Evolutionary conservation across 2,329 filamentous ascomycete species (phyloP).

Genomic region (Trichoderma koningiopsis): DNA sequence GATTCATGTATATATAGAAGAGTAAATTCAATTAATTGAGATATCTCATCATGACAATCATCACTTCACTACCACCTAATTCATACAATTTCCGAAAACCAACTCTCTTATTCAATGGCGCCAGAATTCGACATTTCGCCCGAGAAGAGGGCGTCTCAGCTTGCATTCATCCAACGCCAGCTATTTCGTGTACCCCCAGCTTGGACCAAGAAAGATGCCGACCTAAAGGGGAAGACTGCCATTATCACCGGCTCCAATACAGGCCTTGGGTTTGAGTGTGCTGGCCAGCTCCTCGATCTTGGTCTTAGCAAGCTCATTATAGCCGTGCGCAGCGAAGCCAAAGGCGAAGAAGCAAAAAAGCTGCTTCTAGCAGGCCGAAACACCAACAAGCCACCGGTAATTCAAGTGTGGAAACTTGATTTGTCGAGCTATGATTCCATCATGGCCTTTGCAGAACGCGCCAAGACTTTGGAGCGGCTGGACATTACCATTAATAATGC

Average conservation of each 20-base stretch:
- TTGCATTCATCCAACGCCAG: conserved; percentile 2
- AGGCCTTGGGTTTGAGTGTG: conserved; percentile 8
- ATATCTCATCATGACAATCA: neutral
- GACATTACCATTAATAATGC: conserved; percentile 8
- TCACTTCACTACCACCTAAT: neutral
- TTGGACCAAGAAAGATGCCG: conserved; percentile 5
- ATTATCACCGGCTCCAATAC: conserved; percentile 15
- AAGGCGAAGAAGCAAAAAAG: neutral
- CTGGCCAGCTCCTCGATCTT: conserved; percentile 3
- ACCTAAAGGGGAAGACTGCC: conserved; percentile 8
- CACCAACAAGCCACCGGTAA: neutral
- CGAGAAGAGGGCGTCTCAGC: neutral
- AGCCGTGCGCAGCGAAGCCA: conserved; percentile 11
- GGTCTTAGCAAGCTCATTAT: conserved; percentile 6
- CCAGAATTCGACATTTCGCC: conserved; percentile 5
- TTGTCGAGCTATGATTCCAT: conserved; percentile 14
- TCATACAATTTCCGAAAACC: too few relatives aligned
- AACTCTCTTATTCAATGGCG: neutral
- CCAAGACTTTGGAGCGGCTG: neutral
- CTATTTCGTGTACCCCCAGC: neutral
- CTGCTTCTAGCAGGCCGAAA: neutral
- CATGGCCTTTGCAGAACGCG: neutral
- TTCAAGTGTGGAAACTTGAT: conserved; percentile 8
- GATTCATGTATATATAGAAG: neutral
- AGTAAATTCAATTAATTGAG: neutral